Percentiles rank a stretch among this genome's conserved stretches.
Evolutionary conservation across 345 rosid species (phyloP).

Genomic region (Stellera chamaejasme): DNA sequence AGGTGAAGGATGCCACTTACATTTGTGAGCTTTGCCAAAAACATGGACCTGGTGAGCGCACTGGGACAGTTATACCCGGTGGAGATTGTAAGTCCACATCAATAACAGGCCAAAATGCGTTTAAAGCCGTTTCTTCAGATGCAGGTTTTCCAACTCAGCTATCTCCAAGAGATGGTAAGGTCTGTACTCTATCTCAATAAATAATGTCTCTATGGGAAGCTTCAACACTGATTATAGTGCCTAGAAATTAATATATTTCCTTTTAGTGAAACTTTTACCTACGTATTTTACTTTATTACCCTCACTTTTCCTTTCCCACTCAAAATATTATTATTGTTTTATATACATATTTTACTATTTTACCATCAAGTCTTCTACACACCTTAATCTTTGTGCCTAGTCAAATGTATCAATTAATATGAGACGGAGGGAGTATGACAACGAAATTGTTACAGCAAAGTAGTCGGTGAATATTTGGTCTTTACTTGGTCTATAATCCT

Average conservation of each 20-base stretch:
- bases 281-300: too few species aligned
- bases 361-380: not conserved
- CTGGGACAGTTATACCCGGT: slow-evolving; percentile 8
- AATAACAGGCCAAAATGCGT: slow-evolving; percentile 9
- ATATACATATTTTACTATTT: not conserved
- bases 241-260: too few species aligned
- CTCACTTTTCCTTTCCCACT: too few species aligned
- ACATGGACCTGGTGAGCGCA: slow-evolving; percentile 49
- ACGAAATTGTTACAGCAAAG: too few species aligned
- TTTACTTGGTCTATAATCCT: not conserved
- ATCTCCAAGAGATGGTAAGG: slow-evolving; percentile 47
- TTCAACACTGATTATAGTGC: too few species aligned
- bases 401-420: not conserved
- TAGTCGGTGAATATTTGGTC: too few species aligned
- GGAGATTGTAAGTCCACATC: slow-evolving; percentile 18
- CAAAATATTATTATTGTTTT: not conserved
- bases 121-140: slow-evolving; percentile 16
- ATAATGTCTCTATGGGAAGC: not conserved
- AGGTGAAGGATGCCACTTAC: slow-evolving; percentile 47
- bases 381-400: not conserved
- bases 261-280: too few species aligned
- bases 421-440: too few species aligned
- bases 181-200: slow-evolving; percentile 26
- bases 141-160: slow-evolving; percentile 19
- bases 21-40: slow-evolving; percentile 81